A percentile compares a stretch with the other conserved stretches of the same genome.
Conservation (phyloP, 306 rosid genomes). For the Datisca glomerata region DNA sequence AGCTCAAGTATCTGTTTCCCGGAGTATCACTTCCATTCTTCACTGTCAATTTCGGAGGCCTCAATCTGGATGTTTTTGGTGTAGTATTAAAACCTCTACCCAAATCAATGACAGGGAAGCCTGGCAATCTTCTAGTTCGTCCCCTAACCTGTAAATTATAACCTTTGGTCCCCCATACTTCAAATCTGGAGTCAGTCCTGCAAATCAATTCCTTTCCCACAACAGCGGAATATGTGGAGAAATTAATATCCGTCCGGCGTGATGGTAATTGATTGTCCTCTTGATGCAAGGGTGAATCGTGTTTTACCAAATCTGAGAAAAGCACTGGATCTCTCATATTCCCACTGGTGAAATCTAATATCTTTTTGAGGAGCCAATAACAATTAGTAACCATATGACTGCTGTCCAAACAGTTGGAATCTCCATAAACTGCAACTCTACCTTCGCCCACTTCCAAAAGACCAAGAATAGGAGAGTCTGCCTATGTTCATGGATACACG, state of each 20-base stretch:
- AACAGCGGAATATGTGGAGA: conserved; percentile 70
- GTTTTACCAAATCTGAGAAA: conserved; percentile 59
- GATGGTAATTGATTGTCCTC: conserved; percentile 76
- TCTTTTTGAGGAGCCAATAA: conserved; percentile 66
- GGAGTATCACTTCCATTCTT: conserved; percentile 26
- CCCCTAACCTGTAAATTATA: conserved; percentile 65
- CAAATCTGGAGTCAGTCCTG: conserved; percentile 63
- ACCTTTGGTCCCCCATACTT: conserved; percentile 87
- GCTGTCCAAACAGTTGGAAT: conserved; percentile 92
- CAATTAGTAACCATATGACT: conserved; percentile 98
- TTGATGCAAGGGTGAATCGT: conserved; percentile 31
- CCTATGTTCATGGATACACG: conserved; percentile 35
- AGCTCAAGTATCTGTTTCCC: conserved; percentile 59
- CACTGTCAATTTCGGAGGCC: conserved; percentile 15
- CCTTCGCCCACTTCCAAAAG: conserved; percentile 49
- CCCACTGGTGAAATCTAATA: conserved; percentile 65
- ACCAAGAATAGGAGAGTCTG: conserved; percentile 93
- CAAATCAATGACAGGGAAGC: conserved; percentile 52
- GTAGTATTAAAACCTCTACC: conserved; percentile 56
- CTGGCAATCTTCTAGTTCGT: conserved; percentile 82
- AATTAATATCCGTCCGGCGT: conserved; percentile 85
- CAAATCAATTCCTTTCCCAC: conserved; percentile 69
- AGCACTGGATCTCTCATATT: conserved; percentile 64
- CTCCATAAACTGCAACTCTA: conserved; percentile 85
- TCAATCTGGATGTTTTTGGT: conserved; percentile 12